These are phyloP conservation scores for Stephanodiscus minutulus DNA, from an alignment of 108 stramenopile genomes.

Conservation along the genomic window DNA sequence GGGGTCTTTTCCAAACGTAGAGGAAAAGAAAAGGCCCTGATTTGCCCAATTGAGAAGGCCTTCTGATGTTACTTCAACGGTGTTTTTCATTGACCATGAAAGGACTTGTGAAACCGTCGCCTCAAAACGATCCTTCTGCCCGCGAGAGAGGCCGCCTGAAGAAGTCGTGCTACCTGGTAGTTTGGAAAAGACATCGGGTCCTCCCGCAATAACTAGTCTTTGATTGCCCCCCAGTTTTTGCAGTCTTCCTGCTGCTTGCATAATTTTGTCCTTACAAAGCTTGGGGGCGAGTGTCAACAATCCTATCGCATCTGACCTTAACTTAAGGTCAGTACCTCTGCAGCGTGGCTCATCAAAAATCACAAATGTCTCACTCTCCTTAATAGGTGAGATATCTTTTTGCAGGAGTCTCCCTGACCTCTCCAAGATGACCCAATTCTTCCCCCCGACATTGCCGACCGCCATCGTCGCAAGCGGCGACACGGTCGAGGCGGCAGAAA, in stretches of 20 bases:
- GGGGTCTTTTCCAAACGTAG: conserved; percentile 23
- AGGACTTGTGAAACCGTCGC: conserved; percentile 44
- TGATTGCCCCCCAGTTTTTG: too few relatives aligned
- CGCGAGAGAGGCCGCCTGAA: too few relatives aligned
- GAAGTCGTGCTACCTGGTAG: too few relatives aligned
- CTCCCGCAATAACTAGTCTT: too few relatives aligned
- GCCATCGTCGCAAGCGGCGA: too few relatives aligned
- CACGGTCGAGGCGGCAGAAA: too few relatives aligned
- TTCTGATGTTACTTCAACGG: conserved; percentile 40
- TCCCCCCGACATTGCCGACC: too few relatives aligned
- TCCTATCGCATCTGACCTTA: conserved; percentile 46
- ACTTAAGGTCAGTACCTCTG: conserved; percentile 64
- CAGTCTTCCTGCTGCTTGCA: conserved; percentile 70
- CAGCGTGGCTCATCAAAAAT: conserved; percentile 68
- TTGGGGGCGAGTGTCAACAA: conserved; percentile 56
- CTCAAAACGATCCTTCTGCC: too few relatives aligned
- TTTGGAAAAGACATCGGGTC: too few relatives aligned
- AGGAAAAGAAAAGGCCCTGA: conserved; percentile 42
- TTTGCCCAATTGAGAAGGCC: conserved; percentile 44
- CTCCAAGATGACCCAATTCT: conserved; percentile 47
- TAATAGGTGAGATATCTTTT: conserved; percentile 40
- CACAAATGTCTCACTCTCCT: conserved; percentile 48
- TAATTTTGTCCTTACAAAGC: conserved; percentile 61
- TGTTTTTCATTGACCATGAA: conserved; percentile 56
- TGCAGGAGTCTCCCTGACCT: conserved; percentile 39